phyloP scores from a whole-genome alignment of 2,329 filamentous ascomycete species.

The Leptographium wingfieldii region DNA sequence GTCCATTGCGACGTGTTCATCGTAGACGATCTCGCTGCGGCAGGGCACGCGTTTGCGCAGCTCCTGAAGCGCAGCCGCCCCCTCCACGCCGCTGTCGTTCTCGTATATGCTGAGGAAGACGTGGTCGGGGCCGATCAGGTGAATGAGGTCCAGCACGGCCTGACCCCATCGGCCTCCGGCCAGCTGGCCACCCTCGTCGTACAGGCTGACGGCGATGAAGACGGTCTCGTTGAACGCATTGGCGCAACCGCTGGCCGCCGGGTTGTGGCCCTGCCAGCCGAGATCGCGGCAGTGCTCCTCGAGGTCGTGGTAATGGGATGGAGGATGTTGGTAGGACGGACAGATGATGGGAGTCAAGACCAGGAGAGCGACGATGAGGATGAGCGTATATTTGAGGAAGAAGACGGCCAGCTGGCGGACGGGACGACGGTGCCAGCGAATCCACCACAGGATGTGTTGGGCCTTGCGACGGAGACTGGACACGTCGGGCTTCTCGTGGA shows the following conservation, averaged over 20 bases:
- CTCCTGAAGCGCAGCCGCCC: constrained; percentile 37
- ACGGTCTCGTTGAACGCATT: constrained; percentile 45
- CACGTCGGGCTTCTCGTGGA: neutral
- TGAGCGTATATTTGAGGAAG: constrained; percentile 10
- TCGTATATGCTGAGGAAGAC: constrained; percentile 64
- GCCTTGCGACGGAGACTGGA: neutral
- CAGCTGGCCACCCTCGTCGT: constrained; percentile 48
- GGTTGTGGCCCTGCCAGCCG: constrained; percentile 8
- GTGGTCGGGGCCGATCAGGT: constrained; percentile 53
- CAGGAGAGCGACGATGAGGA: constrained; percentile 40
- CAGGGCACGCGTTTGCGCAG: constrained; percentile 36
- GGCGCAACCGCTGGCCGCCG: constrained; percentile 20
- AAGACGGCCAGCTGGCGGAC: neutral
- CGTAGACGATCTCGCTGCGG: constrained; percentile 42
- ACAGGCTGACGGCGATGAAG: constrained; percentile 62
- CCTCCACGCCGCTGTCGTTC: constrained; percentile 49
- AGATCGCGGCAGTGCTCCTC: constrained; percentile 19
- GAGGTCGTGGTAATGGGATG: constrained; percentile 24
- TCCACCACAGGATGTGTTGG: neutral
- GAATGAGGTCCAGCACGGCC: constrained; percentile 46
- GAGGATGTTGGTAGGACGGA: constrained; percentile 29
- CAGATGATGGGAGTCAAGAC: constrained; percentile 20
- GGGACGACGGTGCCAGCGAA: neutral
- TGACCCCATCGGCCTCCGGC: constrained; percentile 52
- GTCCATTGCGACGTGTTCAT: constrained; percentile 43